Conservation (phyloP, 139 green algal genomes). For the Parachlorella kessleri region DNA sequence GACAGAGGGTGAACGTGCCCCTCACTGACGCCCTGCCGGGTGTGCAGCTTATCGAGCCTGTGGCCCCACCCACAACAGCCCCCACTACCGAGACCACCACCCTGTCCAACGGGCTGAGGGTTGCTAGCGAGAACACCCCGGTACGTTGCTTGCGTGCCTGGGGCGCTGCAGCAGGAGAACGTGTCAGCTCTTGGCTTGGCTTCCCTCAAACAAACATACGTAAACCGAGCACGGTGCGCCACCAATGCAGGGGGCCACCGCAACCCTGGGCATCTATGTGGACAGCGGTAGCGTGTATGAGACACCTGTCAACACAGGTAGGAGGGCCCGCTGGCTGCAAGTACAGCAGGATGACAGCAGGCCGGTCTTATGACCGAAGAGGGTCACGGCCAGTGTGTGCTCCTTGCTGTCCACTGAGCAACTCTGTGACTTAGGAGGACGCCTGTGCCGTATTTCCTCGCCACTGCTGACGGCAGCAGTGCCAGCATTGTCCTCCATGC, state of each 20-base stretch:
- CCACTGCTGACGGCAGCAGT: too few species aligned
- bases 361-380: too few species aligned
- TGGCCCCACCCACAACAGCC: slow-evolving; percentile 20
- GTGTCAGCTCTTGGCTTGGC: background rate
- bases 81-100: slow-evolving; percentile 81
- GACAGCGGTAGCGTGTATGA: slow-evolving; percentile 86
- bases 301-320: slow-evolving; percentile 56
- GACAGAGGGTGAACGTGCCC: slow-evolving; percentile 48
- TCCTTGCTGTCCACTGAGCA: too few species aligned
- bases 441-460: too few species aligned
- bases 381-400: too few species aligned
- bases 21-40: slow-evolving; percentile 79
- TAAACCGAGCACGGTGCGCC: background rate
- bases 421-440: too few species aligned
- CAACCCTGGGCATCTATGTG: slow-evolving; percentile 91
- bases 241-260: slow-evolving; percentile 76
- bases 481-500: too few species aligned
- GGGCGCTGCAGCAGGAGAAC: background rate
- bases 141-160: slow-evolving; percentile 71
- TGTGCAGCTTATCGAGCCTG: slow-evolving; percentile 37
- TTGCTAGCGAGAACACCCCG: slow-evolving; percentile 86
- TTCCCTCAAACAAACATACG: background rate
- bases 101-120: slow-evolving; percentile 83
- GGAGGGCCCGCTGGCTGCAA: too few species aligned
- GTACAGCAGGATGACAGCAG: too few species aligned